Evolutionary conservation across 768 basidiomycete genomes (phyloP).

Genomic region (Lentinula sp.): DNA sequence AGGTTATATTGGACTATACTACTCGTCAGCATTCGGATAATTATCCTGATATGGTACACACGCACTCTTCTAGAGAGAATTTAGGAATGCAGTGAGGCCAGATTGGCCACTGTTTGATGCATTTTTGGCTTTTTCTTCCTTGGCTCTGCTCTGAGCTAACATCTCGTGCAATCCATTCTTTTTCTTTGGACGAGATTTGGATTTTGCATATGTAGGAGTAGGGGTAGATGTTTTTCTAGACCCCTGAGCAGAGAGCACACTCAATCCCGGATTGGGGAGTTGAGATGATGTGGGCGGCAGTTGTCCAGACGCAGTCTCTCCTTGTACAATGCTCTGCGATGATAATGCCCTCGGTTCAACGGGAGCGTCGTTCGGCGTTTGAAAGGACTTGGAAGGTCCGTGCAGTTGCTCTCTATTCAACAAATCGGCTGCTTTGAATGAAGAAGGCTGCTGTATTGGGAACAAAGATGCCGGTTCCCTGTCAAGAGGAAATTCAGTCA

Average conservation of each 20-base stretch:
- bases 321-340: not conserved
- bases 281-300: not conserved
- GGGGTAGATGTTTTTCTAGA: not conserved
- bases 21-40: not conserved
- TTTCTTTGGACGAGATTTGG: conserved; percentile 43
- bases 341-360: not conserved
- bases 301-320: no score
- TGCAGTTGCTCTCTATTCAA: not conserved
- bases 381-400: conserved; percentile 2
- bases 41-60: not conserved
- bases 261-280: not conserved
- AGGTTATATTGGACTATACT: not conserved
- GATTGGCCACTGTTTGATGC: conserved; percentile 21
- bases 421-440: not conserved
- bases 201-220: not conserved
- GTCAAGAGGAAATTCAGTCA: conserved; percentile 5
- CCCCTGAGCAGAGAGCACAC: not conserved
- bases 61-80: conserved; percentile 8
- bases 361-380: conserved; percentile 4
- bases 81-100: conserved; percentile 46
- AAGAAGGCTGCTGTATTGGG: conserved; percentile 8
- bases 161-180: conserved; percentile 56
- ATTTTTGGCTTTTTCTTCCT: conserved; percentile 30
- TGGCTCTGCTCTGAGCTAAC: conserved; percentile 51
- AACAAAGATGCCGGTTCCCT: conserved; percentile 11